phyloP scores from a whole-genome alignment of 805 yeast genomes.

The Candida patagonica region DNA sequence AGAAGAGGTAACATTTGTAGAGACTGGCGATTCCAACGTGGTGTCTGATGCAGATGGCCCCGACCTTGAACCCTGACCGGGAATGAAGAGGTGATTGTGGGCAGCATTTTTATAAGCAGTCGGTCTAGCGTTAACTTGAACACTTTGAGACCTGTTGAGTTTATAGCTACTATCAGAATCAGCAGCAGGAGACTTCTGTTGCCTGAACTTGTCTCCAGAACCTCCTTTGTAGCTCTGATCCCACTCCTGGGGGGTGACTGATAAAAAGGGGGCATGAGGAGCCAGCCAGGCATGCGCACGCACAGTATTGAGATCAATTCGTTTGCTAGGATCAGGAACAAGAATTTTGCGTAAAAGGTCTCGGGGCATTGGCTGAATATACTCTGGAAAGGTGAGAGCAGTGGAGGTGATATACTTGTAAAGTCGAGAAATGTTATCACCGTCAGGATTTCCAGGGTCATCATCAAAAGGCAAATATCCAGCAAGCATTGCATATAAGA shows the following conservation, averaged over 20 bases:
- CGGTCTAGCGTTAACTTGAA: conserved; percentile 14
- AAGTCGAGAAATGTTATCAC: conserved; percentile 82
- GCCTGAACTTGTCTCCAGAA: conserved; percentile 3
- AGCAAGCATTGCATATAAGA: conserved; percentile 90
- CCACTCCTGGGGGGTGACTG: conserved; percentile 87
- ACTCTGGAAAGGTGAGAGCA: conserved; percentile 91
- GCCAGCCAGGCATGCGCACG: conserved; percentile 81
- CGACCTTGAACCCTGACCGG: background rate
- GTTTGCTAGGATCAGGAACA: conserved; percentile 73
- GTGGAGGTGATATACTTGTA: conserved; percentile 89
- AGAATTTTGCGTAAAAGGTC: conserved; percentile 75
- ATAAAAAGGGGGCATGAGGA: conserved; percentile 72
- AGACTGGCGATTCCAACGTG: background rate
- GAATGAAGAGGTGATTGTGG: background rate
- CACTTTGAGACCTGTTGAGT: conserved; percentile 19
- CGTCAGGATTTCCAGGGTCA: conserved; percentile 94
- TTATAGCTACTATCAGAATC: conserved; percentile 6
- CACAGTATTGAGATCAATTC: conserved; percentile 61
- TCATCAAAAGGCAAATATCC: conserved; percentile 97
- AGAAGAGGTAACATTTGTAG: background rate
- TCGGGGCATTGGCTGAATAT: conserved; percentile 81
- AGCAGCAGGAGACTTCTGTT: conserved; percentile 3
- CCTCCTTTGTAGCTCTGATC: conserved; percentile 36
- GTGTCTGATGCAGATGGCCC: background rate
- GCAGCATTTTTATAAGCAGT: background rate